phyloP scores from a whole-genome alignment of 371 early-diverging fungal species.

The Mucor plumbeus region DNA sequence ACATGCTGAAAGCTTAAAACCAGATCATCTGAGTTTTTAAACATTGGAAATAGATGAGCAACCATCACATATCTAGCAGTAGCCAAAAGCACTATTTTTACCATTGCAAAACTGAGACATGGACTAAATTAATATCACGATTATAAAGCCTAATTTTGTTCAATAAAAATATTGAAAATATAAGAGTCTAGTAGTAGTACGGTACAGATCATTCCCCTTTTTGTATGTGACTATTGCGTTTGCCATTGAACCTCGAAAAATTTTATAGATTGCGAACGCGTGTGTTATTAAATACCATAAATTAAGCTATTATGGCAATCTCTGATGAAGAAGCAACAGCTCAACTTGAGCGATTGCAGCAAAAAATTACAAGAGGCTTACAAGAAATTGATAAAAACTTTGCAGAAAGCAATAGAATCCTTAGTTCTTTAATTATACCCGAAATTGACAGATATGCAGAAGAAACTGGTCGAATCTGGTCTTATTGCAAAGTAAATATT shows the following conservation, averaged over 20 bases:
- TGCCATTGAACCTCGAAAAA: too few species aligned
- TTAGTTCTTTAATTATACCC: conserved; percentile 50
- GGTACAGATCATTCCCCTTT: too few species aligned
- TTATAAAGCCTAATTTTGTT: too few species aligned
- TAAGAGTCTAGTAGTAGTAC: too few species aligned
- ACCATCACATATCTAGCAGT: too few species aligned
- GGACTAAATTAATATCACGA: too few species aligned
- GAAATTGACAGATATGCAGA: conserved; percentile 54
- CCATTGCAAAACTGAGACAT: too few species aligned
- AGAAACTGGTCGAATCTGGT: conserved; percentile 45
- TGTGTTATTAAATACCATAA: not conserved
- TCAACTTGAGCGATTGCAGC: conserved; percentile 54
- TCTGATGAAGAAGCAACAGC: conserved; percentile 41
- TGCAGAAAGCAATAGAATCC: conserved; percentile 52
- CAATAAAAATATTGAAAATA: too few species aligned
- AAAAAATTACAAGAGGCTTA: conserved; percentile 56
- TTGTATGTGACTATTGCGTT: too few species aligned
- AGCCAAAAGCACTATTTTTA: too few species aligned
- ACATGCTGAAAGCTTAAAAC: conserved; percentile 1
- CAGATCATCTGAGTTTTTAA: not conserved
- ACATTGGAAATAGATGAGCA: too few species aligned
- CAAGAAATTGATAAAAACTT: conserved; percentile 64
- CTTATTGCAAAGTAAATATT: conserved; percentile 44
- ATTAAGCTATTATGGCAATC: not conserved
- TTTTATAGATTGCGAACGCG: not conserved